These are phyloP conservation scores for Serpula lacrymans DNA, from an alignment of 768 basidiomycete species.

Conservation along the genomic window DNA sequence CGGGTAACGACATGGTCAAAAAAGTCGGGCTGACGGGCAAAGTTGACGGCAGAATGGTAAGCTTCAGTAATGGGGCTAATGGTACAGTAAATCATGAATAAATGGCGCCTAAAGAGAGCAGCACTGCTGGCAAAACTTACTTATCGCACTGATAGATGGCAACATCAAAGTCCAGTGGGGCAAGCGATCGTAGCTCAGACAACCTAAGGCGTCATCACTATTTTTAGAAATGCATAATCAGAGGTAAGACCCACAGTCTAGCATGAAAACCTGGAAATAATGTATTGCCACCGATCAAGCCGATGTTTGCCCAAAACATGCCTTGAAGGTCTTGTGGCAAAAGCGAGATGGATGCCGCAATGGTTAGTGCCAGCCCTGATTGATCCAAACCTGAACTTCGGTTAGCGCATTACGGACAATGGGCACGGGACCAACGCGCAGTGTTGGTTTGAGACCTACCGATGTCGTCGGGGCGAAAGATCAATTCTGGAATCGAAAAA, in stretches of 20 bases:
- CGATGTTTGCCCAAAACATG: slow-evolving; percentile 96
- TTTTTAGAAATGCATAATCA: slow-evolving; percentile 11
- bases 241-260: slow-evolving; percentile 59
- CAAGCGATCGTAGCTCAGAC: slow-evolving; percentile 71
- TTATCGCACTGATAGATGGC: slow-evolving; percentile 66
- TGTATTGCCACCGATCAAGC: slow-evolving; percentile 81
- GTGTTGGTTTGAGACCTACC: slow-evolving; percentile 44
- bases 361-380: slow-evolving; percentile 70
- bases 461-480: slow-evolving; percentile 89
- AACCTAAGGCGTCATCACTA: slow-evolving; percentile 42
- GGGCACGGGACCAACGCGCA: slow-evolving; percentile 6
- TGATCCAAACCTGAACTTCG: slow-evolving; percentile 67
- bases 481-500: slow-evolving; percentile 87
- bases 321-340: slow-evolving; percentile 83
- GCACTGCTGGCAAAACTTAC: slow-evolving; percentile 44
- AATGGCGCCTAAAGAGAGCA: slow-evolving; percentile 7
- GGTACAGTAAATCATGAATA: background rate
- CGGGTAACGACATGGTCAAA: slow-evolving; percentile 58
- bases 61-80: slow-evolving; percentile 66
- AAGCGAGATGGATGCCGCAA: slow-evolving; percentile 70
- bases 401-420: slow-evolving; percentile 4
- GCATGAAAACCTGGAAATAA: slow-evolving; percentile 70
- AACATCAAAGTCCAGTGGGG: slow-evolving; percentile 80
- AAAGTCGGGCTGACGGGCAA: slow-evolving; percentile 54
- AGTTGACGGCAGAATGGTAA: slow-evolving; percentile 57